Percentiles rank a stretch among this genome's conserved stretches.
phyloP scores from a whole-genome alignment of 176 grass and related monocot species.

The Cenchrus purpureus region DNA sequence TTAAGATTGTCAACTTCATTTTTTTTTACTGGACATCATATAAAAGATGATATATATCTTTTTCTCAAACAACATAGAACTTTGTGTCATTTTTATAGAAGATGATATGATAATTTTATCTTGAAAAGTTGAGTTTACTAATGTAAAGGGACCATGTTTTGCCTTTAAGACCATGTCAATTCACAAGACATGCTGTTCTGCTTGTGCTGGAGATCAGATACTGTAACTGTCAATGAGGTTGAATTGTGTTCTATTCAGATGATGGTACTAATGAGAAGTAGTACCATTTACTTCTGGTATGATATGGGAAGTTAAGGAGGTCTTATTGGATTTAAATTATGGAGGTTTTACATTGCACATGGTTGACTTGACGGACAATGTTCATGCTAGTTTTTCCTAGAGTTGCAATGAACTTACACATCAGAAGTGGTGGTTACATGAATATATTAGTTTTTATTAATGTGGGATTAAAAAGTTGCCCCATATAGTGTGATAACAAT shows the following conservation, averaged over 20 bases:
- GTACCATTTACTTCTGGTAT: background rate
- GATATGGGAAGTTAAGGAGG: background rate
- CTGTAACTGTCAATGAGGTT: background rate
- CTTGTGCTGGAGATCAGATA: no score
- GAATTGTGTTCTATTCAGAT: background rate
- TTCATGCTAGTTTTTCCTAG: background rate
- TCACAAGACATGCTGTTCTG: no score
- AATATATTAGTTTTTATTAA: background rate
- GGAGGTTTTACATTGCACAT: background rate
- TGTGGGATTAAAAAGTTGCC: background rate
- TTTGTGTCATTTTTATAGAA: no score
- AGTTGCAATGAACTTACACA: background rate
- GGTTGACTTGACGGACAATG: background rate
- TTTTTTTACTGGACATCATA: no score
- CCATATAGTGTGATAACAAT: background rate
- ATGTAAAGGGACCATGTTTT: background rate
- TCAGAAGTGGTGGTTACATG: background rate
- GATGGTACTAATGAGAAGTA: background rate
- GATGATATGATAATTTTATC: background rate
- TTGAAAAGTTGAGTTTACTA: background rate
- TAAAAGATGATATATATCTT: background rate
- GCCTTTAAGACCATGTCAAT: no score
- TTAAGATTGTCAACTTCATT: background rate
- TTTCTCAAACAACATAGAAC: no score
- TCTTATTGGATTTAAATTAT: background rate